These are phyloP conservation scores for Penicillium verhagenii DNA, from an alignment of 495 filamentous ascomycete genomes.

Conservation along the genomic window DNA sequence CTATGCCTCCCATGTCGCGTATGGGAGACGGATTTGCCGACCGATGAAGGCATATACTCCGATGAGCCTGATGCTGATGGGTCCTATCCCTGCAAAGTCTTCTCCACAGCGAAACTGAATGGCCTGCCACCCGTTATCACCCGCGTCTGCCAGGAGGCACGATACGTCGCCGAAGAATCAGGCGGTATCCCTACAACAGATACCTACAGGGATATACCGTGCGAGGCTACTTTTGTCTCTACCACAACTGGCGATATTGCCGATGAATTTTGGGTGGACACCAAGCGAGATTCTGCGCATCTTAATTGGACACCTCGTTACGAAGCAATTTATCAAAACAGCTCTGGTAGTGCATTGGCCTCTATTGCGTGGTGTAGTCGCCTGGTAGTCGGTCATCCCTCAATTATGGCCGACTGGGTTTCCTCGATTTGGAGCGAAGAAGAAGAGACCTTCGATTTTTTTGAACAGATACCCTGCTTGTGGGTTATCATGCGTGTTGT, in stretches of 20 bases:
- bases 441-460: constrained; percentile 4
- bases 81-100: not conserved
- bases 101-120: not conserved
- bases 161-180: constrained; percentile 7
- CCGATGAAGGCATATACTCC: not conserved
- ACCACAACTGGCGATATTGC: not conserved
- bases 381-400: constrained; percentile 1
- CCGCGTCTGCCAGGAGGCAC: constrained; percentile 9
- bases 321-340: constrained; percentile 1
- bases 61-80: not conserved
- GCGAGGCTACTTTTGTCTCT: not conserved
- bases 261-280: constrained; percentile 5
- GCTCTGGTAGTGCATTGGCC: constrained; percentile 7
- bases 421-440: not conserved
- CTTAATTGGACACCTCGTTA: constrained; percentile 5
- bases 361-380: constrained; percentile 3
- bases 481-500: constrained; percentile 7
- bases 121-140: constrained; percentile 4
- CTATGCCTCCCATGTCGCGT: constrained; percentile 8
- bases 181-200: not conserved
- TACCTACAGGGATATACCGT: not conserved
- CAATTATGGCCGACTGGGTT: constrained; percentile 2
- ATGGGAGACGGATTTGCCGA: constrained; percentile 3
- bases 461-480: constrained; percentile 4
- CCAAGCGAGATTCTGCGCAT: constrained; percentile 8